Conservation (phyloP, 352 stramenopile genomes). For the Globisporangium parvum region DNA sequence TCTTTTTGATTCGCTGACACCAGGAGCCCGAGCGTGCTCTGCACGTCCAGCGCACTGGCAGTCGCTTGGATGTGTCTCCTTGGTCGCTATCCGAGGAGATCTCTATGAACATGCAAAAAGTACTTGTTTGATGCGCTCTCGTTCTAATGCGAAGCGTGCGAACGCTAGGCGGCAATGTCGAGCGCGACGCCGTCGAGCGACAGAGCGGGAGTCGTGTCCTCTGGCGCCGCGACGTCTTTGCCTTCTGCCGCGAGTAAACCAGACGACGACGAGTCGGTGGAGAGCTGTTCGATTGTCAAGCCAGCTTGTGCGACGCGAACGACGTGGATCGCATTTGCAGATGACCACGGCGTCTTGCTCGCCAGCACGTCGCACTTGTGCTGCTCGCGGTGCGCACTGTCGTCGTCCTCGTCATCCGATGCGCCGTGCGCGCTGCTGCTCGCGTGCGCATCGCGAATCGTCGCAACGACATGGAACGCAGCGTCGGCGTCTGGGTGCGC, state of each 20-base stretch:
- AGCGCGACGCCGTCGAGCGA: constrained; percentile 31
- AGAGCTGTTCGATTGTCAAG: constrained; percentile 26
- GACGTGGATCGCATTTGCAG: constrained; percentile 13
- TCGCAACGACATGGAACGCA: constrained; percentile 32
- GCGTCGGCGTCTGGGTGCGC: constrained; percentile 20
- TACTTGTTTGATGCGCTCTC: background rate
- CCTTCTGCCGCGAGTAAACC: constrained; percentile 1
- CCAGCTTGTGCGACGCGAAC: constrained; percentile 40
- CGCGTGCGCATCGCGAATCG: constrained; percentile 1
- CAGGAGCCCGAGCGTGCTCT: too few relatives aligned
- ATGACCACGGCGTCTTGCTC: constrained; percentile 35
- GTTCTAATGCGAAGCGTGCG: background rate
- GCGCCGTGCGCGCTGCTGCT: constrained; percentile 5
- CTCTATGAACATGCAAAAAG: too few relatives aligned
- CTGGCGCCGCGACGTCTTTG: constrained; percentile 11
- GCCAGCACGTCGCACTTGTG: constrained; percentile 59
- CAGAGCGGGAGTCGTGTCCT: constrained; percentile 25
- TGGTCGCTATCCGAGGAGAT: too few relatives aligned
- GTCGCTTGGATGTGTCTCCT: too few relatives aligned
- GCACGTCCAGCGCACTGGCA: too few relatives aligned
- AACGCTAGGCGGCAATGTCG: constrained; percentile 13
- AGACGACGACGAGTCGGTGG: constrained; percentile 11
- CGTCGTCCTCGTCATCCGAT: constrained; percentile 20
- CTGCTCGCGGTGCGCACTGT: constrained; percentile 1
- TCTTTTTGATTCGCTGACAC: too few relatives aligned